Conservation (phyloP, 2,329 filamentous ascomycete genomes). For the Pezizomycotina sp. region DNA sequence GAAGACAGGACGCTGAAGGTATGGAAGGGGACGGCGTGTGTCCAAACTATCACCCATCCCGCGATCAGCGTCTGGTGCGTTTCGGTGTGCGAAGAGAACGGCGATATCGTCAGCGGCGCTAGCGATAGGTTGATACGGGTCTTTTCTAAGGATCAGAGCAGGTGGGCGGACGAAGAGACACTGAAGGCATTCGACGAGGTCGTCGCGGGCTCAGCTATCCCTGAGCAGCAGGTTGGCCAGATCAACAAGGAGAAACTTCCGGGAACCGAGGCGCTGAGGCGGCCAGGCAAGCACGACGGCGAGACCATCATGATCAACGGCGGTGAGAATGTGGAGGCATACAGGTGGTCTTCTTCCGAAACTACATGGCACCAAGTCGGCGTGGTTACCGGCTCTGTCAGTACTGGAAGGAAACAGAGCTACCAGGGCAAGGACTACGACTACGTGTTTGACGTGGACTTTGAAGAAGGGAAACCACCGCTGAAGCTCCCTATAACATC, state of each 20-base stretch:
- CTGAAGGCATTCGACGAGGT: slow-evolving; percentile 59
- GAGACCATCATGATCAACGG: slow-evolving; percentile 59
- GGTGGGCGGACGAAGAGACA: slow-evolving; percentile 51
- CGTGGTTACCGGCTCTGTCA: slow-evolving; percentile 81
- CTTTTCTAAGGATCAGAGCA: slow-evolving; percentile 57
- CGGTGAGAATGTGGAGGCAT: slow-evolving; percentile 23
- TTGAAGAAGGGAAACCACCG: slow-evolving; percentile 82
- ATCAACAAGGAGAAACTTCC: slow-evolving; percentile 88
- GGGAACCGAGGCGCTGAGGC: slow-evolving; percentile 70
- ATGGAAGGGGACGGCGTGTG: slow-evolving; percentile 63
- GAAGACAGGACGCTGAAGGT: slow-evolving; percentile 87
- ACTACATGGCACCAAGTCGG: slow-evolving; percentile 63
- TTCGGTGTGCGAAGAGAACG: slow-evolving; percentile 61
- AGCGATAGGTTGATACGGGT: slow-evolving; percentile 76
- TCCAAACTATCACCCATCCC: slow-evolving; percentile 92
- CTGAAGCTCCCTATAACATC: slow-evolving; percentile 84
- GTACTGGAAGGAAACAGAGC: slow-evolving; percentile 63
- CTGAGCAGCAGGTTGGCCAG: slow-evolving; percentile 48
- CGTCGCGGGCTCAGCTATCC: slow-evolving; percentile 69
- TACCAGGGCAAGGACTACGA: slow-evolving; percentile 82
- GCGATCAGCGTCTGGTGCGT: slow-evolving; percentile 94
- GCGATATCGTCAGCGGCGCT: slow-evolving; percentile 84
- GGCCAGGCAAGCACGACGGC: slow-evolving; percentile 84
- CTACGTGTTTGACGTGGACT: slow-evolving; percentile 91
- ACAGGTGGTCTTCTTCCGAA: slow-evolving; percentile 22